Evolutionary conservation across 305 asterid species (phyloP), one percentile per base, ranked within the genome.

Genomic region (Fraxinus sp.): DNA sequence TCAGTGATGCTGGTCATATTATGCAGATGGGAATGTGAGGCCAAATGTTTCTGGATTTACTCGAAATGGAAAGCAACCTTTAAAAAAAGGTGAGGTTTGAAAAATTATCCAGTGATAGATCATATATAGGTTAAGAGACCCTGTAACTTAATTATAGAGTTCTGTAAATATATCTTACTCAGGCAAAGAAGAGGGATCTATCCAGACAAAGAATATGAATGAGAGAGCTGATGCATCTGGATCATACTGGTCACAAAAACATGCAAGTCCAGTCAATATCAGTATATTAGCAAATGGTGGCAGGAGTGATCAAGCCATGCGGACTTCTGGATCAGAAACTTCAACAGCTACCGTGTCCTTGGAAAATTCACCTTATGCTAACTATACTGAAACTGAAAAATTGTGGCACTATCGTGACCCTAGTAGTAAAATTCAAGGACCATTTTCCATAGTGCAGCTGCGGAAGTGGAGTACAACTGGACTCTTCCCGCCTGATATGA

Each of bases 381-480:
- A 75, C 20, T 52, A 75, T 35, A 11, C 75, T 33, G 85, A 82
- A 79, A 76, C 82, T 28, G 84, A 85, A 13, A 81, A 85, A 49
- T 52, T 86, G 75, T 86, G 88, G 88, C 86, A 83, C 28, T 86
- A 83, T 79, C 86, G 75, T 32, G 86, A 83, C 62, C 88, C 88
- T 33, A 80, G 75, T 72, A 80, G 88, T 37, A 77, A 80, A 52
- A 26, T 80, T 32, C 88, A 86, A 74, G 88, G 86, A 39, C 84
- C 83, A 1, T 86, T 86, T 59, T 85, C 97, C 66, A 89, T 97
- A 89, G 77, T 86, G 87, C 96, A 93, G 93, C 92, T 97, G 77
- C 89, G 93, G 79, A 92, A 84, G 86, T 95, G 99, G 99, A 95
- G 89, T 83, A 91, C 90, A 59, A 93, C 98, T 11, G 98, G 98